Conservation (phyloP, 2,329 filamentous ascomycete species). For the Seiridium unicorne region DNA sequence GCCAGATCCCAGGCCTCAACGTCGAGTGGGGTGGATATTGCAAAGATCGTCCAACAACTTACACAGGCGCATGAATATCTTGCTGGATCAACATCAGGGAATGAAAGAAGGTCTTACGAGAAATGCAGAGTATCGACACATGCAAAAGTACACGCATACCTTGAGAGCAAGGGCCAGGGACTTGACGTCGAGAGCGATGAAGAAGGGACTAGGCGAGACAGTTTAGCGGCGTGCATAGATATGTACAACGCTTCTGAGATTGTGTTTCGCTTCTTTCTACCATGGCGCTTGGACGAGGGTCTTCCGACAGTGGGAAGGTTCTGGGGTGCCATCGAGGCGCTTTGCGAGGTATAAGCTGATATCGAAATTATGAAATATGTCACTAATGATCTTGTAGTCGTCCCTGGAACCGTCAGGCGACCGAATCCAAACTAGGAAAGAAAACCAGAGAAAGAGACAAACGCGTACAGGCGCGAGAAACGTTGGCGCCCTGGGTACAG, state of each 20-base stretch:
- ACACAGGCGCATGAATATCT: slow-evolving; percentile 14
- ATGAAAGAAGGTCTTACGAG: slow-evolving; percentile 15
- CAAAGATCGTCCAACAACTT: slow-evolving; percentile 10
- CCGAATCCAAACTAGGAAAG: background rate
- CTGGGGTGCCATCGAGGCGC: slow-evolving; percentile 18
- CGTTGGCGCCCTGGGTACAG: background rate
- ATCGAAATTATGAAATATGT: background rate
- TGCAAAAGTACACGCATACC: slow-evolving; percentile 12
- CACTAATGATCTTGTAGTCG: background rate
- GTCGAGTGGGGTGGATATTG: background rate
- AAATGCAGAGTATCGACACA: slow-evolving; percentile 15
- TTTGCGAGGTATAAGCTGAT: slow-evolving; percentile 13
- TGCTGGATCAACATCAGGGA: slow-evolving; percentile 10
- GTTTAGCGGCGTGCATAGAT: slow-evolving; percentile 17
- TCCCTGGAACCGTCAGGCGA: background rate
- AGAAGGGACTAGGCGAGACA: background rate
- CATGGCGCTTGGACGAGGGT: slow-evolving; percentile 5
- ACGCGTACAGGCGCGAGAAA: background rate
- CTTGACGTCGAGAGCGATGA: slow-evolving; percentile 4
- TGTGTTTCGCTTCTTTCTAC: slow-evolving; percentile 20
- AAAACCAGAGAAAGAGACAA: background rate
- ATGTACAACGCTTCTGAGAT: slow-evolving; percentile 20
- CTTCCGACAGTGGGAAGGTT: slow-evolving; percentile 18
- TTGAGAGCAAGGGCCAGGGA: slow-evolving; percentile 4
- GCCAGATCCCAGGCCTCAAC: background rate